A percentile compares a stretch with the other conserved stretches of the same genome.
Evolutionary conservation across 2,329 filamentous ascomycete genomes (phyloP).

Genomic region (Aspergillus nomiae): DNA sequence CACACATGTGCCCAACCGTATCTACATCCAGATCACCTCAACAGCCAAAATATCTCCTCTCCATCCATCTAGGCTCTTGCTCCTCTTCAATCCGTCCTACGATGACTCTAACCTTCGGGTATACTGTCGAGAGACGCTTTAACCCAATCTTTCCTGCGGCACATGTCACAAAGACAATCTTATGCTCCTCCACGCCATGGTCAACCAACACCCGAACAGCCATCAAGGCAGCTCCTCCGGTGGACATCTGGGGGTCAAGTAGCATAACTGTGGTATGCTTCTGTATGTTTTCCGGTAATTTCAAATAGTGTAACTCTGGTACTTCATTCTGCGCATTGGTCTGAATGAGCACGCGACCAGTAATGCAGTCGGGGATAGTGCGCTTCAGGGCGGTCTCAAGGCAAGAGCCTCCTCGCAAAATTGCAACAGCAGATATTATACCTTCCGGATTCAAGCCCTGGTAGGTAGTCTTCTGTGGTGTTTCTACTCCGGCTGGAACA

Average conservation of each 20-base stretch:
- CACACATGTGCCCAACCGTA: background rate
- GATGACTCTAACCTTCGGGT: conserved; percentile 82
- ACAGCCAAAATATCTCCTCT: conserved; percentile 87
- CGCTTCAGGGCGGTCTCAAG: conserved; percentile 86
- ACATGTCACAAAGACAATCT: conserved; percentile 91
- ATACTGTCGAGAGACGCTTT: conserved; percentile 83
- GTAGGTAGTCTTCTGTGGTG: conserved; percentile 71
- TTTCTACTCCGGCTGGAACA: conserved; percentile 63
- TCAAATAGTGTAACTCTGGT: conserved; percentile 88
- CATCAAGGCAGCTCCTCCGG: conserved; percentile 84
- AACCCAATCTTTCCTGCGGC: conserved; percentile 82
- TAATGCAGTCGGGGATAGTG: conserved; percentile 89
- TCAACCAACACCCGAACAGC: conserved; percentile 94
- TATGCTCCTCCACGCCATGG: conserved; percentile 81
- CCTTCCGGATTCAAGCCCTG: conserved; percentile 70
- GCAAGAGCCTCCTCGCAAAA: conserved; percentile 84
- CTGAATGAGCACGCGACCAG: conserved; percentile 86
- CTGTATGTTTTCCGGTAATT: conserved; percentile 72
- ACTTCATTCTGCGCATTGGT: conserved; percentile 83
- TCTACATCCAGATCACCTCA: conserved; percentile 39
- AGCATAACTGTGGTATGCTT: conserved; percentile 80
- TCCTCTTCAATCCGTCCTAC: conserved; percentile 80
- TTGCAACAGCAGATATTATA: conserved; percentile 79
- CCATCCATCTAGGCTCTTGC: conserved; percentile 84
- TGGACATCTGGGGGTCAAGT: conserved; percentile 92